phyloP scores from a whole-genome alignment of 1,139 yeast species.

The Zhuliangozyma blackwelliae region DNA sequence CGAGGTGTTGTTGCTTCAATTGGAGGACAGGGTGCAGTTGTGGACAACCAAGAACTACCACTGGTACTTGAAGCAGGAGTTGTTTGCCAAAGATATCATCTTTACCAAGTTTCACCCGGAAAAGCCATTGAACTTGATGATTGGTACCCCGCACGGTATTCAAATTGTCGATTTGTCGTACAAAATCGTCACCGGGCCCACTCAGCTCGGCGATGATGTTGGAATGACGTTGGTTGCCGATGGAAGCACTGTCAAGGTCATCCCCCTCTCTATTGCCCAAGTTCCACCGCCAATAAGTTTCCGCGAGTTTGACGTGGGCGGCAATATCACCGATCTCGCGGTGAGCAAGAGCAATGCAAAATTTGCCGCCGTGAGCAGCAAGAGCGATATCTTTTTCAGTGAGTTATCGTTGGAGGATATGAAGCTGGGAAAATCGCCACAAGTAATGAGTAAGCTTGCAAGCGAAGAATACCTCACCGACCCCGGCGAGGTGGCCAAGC shows the following conservation, averaged over 20 bases:
- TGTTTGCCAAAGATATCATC: slow-evolving; percentile 27
- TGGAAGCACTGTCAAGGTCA: slow-evolving; percentile 66
- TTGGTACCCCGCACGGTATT: slow-evolving; percentile 48
- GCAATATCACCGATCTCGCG: slow-evolving; percentile 60
- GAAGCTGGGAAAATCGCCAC: slow-evolving; percentile 46
- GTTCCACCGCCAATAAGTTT: slow-evolving; percentile 94
- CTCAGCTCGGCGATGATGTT: slow-evolving; percentile 59
- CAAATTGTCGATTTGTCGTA: slow-evolving; percentile 69
- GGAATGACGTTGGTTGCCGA: slow-evolving; percentile 84
- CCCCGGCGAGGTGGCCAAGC: slow-evolving; percentile 51
- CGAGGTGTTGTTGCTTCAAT: slow-evolving; percentile 69
- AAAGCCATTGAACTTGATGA: slow-evolving; percentile 69
- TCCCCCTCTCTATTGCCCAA: slow-evolving; percentile 81
- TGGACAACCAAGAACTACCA: slow-evolving; percentile 95
- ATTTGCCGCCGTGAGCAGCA: slow-evolving; percentile 55
- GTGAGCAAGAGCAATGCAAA: slow-evolving; percentile 56
- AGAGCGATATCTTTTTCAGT: slow-evolving; percentile 21
- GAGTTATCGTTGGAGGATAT: slow-evolving; percentile 23
- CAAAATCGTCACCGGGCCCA: slow-evolving; percentile 64
- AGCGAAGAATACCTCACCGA: slow-evolving; percentile 25
- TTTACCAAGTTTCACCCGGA: slow-evolving; percentile 86
- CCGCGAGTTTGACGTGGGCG: slow-evolving; percentile 53
- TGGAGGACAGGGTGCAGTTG: slow-evolving; percentile 60
- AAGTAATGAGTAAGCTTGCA: slow-evolving; percentile 30
- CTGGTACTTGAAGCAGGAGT: slow-evolving; percentile 89